Conservation (phyloP, 1,284 basidiomycete species). For the Cutaneotrichosporon mucoides region DNA sequence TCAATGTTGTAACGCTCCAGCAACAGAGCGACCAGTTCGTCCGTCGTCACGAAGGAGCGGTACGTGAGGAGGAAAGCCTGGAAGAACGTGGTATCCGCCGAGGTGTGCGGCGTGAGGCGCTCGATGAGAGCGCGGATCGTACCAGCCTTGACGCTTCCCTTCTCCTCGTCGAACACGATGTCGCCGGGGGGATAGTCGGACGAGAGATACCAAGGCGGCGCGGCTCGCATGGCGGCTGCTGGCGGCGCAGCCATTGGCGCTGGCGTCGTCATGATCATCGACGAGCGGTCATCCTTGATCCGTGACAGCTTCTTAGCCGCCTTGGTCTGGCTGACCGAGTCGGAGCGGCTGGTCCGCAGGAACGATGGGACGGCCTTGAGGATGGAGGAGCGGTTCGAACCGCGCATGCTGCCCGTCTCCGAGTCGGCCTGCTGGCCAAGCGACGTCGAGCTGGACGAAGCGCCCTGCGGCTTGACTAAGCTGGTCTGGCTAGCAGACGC, state of each 20-base stretch:
- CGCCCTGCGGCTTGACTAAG: conserved; percentile 17
- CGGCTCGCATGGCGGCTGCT: conserved; percentile 19
- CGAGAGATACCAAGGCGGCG: conserved; percentile 79
- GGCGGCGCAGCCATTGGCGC: conserved; percentile 11
- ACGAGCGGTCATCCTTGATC: neutral
- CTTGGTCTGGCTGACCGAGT: conserved; percentile 23
- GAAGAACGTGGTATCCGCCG: conserved; percentile 63
- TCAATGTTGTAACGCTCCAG: conserved; percentile 76
- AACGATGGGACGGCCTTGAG: conserved; percentile 36
- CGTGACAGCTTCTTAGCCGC: conserved; percentile 9
- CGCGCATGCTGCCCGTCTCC: conserved; percentile 29
- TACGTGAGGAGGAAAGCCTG: conserved; percentile 96
- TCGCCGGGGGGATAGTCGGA: conserved; percentile 74
- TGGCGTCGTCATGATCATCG: neutral
- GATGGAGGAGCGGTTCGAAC: conserved; percentile 35
- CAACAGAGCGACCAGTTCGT: conserved; percentile 81
- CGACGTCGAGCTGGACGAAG: conserved; percentile 38
- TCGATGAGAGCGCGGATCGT: conserved; percentile 82
- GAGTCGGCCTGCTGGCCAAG: conserved; percentile 32
- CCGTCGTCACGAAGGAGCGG: conserved; percentile 85
- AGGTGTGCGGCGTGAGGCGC: conserved; percentile 83
- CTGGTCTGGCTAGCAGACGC: conserved; percentile 25
- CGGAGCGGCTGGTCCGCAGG: conserved; percentile 21
- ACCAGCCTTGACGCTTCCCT: conserved; percentile 78
- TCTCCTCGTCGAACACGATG: conserved; percentile 70